These are phyloP conservation scores for Saccharomycopsis selenospora DNA, from an alignment of 805 yeast genomes.

Conservation along the genomic window DNA sequence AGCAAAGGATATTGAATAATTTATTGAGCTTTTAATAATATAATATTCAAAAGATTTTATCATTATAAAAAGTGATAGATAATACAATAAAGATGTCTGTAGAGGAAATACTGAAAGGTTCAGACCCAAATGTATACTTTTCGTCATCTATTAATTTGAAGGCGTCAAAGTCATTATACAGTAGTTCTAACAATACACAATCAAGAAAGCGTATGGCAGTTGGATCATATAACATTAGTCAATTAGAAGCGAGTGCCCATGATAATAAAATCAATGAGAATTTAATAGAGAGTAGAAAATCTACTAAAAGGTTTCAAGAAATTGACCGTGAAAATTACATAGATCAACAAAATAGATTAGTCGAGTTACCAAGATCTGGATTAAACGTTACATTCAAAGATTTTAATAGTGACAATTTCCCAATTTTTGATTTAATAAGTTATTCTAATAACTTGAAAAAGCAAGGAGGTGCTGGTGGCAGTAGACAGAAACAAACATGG, in stretches of 20 bases:
- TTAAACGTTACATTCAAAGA: conserved; percentile 16
- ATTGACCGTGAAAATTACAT: conserved; percentile 19
- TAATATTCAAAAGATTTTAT: too few relatives aligned
- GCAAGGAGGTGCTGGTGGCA: conserved; percentile 1
- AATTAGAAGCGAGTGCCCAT: conserved; percentile 18
- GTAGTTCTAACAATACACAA: conserved; percentile 17
- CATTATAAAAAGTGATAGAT: too few relatives aligned
- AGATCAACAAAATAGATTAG: conserved; percentile 11
- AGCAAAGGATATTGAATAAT: too few relatives aligned
- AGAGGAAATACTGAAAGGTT: conserved; percentile 20
- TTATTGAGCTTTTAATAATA: too few relatives aligned
- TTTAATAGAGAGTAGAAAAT: conserved; percentile 16
- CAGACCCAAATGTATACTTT: conserved; percentile 21
- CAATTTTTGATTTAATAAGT: conserved; percentile 20
- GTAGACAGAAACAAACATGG: conserved; percentile 17
- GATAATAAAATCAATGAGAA: conserved; percentile 17
- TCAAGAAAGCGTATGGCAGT: conserved; percentile 20
- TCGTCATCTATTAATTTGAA: conserved; percentile 20
- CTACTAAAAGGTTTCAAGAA: conserved; percentile 18
- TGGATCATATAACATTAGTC: conserved; percentile 20
- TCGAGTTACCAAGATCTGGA: conserved; percentile 20
- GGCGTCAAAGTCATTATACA: conserved; percentile 20
- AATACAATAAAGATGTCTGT: too few relatives aligned
- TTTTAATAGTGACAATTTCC: conserved; percentile 14
- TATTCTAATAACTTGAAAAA: conserved; percentile 16